Conservation (phyloP, 306 rosid genomes). For the Corylus avellana region DNA sequence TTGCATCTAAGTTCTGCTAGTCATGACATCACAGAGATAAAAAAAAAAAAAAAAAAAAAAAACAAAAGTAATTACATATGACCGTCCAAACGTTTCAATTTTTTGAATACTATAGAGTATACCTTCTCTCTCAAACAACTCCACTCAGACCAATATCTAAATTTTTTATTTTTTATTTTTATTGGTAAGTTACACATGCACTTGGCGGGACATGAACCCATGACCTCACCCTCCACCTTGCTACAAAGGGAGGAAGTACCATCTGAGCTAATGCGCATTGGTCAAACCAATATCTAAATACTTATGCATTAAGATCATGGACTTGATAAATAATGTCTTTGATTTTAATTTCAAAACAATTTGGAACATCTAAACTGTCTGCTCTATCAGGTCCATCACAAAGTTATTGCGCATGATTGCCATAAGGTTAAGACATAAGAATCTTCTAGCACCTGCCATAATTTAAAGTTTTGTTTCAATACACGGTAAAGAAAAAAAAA, state of each 20-base stretch:
- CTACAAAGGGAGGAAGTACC: too few relatives aligned
- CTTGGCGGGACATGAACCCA: too few relatives aligned
- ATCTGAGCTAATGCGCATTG: too few relatives aligned
- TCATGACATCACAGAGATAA: conserved; percentile 3
- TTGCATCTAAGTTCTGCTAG: background rate
- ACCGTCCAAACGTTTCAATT: background rate
- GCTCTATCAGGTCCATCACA: background rate
- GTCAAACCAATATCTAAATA: background rate
- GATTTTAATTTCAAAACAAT: background rate
- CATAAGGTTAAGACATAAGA: background rate
- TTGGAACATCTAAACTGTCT: background rate
- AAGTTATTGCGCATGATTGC: conserved; percentile 1
- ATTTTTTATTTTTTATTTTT: too few relatives aligned
- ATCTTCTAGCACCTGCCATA: background rate
- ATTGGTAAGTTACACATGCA: too few relatives aligned
- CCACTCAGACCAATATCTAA: background rate
- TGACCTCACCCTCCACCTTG: too few relatives aligned
- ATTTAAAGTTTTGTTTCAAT: background rate
- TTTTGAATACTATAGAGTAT: background rate
- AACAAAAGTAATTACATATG: background rate
- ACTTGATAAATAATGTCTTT: background rate
- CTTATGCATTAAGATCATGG: background rate
- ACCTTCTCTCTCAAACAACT: background rate
- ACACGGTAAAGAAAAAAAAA: background rate
- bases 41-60: background rate